Base-by-base conservation (phyloP, 257 asterid genomes). In the Solanum pennellii region DNA sequence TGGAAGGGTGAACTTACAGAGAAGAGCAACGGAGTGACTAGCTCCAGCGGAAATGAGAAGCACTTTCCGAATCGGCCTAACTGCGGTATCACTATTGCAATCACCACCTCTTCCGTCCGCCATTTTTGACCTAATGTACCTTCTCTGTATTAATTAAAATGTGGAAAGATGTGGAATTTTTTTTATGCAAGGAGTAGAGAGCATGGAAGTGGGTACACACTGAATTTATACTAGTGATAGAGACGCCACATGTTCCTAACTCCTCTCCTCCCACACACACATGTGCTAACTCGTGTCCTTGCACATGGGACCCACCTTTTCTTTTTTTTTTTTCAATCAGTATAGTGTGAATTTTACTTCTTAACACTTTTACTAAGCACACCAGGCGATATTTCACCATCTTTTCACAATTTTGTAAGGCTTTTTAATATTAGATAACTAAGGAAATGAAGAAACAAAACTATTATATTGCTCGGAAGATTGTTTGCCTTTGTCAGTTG, bases 31-130 rank as follows among this genome's bases (percentile, higher is more conserved):
- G 59, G 99, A 94, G 87, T 96, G 99, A 86, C 98, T 96, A 37
- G 99, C 99, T n/a, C 99, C 99, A 75, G 99, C 98, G 25, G 99
- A 95, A 44, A 96, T 92, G 87, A 93, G 86, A 49, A 96, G 88
- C 84, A 96, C 98, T 88, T 91, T 89, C 25, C 94, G 96, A 83
- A 92, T 80, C 31, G 96, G 93, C 7, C 92, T 87, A 9, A 85
- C 93, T 14, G 89, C 93, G 73, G 87, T 92, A 68, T 80, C 90
- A 68, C 92, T 60, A 86, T 90, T 76, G 77, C 90, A 87, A 68
- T 90, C 89, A 68, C 91, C 88, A 39, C 44, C 85, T 77, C 87
- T 92, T 88, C 85, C 92, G 27, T 92, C 95, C 20, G 94, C 94
- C 98, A 93, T 94, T 9, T 84, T 75, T 75, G 9, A 41, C 83